Evolutionary conservation across 257 asterid species (phyloP), one percentile per base, ranked within the genome.

Genomic region (Verbascum thapsus): DNA sequence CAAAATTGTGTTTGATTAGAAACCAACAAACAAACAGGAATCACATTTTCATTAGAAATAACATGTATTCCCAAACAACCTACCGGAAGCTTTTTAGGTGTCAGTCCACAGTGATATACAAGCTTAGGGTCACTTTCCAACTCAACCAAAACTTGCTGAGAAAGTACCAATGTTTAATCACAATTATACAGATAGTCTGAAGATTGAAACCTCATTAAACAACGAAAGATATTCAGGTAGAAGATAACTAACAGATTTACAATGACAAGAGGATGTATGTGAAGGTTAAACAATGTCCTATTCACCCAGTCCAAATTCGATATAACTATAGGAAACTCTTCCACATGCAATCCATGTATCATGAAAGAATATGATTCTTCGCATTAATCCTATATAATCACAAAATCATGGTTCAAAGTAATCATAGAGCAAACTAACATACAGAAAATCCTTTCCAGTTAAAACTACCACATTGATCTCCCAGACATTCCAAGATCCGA

Each of bases 21-120:
- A 56, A 38, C 2, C 32, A 26, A 26, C 32, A 57, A 77, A 41
- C 7, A 35, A 53, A 53, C 51, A 10, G 32, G 60, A 52, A 32
- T 45, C 58, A 59, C 7, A 5, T 15, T 61, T n/a, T n/a, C 51
- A 54, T 61, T 78, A n/a, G 60, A 54, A 54, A 41, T 5, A 53
- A 16, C 18, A 51, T 16, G 63, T 42, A 49, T 8, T 32, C 58
- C 63, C 26, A 67, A 58, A 65, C 41, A 53, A 74, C 99, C 48
- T 87, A 92, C 99, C 35, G 96, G 97, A 72, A 92, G 88, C 81
- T 89, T 92, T 74, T 78, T 85, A 39, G 99, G 96, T 49, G 97
- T 85, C 78, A 92, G 70, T 52, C 99, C 99, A 75, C 99, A 92
- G 68, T 92, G 99, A 84, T 92, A 92, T 10, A 92, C 97, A 69